These are phyloP conservation scores for Byssoonygena ceratinophila DNA, from an alignment of 2,329 filamentous ascomycete genomes.

Conservation along the genomic window DNA sequence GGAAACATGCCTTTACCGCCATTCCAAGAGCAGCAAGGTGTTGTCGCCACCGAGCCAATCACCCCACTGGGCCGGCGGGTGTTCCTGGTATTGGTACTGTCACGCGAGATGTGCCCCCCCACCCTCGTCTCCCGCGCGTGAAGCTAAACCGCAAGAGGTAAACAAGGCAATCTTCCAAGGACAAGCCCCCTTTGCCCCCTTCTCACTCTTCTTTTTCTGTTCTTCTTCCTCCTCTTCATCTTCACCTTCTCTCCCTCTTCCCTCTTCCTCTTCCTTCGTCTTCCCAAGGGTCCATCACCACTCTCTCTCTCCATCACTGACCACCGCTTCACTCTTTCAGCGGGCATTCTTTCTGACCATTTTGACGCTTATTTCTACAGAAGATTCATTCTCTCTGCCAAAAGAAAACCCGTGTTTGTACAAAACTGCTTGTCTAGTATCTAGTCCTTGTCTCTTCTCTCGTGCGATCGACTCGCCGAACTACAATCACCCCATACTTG, in stretches of 20 bases:
- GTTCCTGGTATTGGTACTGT: slow-evolving; percentile 1
- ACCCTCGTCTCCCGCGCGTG: neutral
- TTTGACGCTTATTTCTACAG: neutral
- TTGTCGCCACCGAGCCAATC: neutral
- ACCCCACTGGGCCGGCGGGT: neutral
- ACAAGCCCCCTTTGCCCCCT: slow-evolving; percentile 6
- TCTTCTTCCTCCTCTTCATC: slow-evolving; percentile 7
- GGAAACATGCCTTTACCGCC: neutral
- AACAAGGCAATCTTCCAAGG: neutral
- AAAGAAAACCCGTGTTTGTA: neutral
- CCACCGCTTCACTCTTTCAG: slow-evolving; percentile 53
- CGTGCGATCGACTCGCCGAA: slow-evolving; percentile 2
- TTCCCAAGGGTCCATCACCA: slow-evolving; percentile 1
- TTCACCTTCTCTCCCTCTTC: slow-evolving; percentile 7
- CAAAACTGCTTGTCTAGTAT: slow-evolving; percentile 14
- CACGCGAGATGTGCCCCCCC: neutral
- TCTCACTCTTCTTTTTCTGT: slow-evolving; percentile 9
- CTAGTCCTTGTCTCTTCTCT: slow-evolving; percentile 23
- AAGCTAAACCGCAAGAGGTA: neutral
- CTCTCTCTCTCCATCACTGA: slow-evolving; percentile 13
- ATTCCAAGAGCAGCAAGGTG: neutral
- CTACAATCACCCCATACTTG: neutral
- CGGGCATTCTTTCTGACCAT: slow-evolving; percentile 57
- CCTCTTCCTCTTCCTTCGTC: slow-evolving; percentile 14
- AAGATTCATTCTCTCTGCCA: neutral